Evolutionary conservation across 208 protist species (phyloP).

Genomic region (Crithidia brevicula): DNA sequence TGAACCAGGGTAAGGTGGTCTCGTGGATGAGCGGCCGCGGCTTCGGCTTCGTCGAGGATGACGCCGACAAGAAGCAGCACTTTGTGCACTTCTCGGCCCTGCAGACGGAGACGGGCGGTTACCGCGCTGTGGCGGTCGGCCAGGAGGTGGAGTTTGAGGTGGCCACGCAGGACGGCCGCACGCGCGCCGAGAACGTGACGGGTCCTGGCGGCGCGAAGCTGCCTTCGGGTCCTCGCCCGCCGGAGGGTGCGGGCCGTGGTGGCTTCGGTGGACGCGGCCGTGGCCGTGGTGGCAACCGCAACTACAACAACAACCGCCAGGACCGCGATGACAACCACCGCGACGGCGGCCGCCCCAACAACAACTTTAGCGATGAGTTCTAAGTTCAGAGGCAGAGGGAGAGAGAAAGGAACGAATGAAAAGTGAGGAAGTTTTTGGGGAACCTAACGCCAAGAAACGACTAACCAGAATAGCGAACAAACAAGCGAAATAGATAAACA

Average conservation of each 20-base stretch:
- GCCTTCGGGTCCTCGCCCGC: slow-evolving; percentile 77
- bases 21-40: slow-evolving; percentile 90
- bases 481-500: not conserved
- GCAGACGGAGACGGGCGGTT: slow-evolving; percentile 89
- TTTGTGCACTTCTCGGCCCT: slow-evolving; percentile 93
- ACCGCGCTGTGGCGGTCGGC: slow-evolving; percentile 79
- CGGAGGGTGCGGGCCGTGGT: slow-evolving; percentile 51
- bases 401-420: slow-evolving; percentile 15
- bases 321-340: slow-evolving; percentile 37
- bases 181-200: slow-evolving; percentile 90
- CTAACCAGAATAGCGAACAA: not conserved
- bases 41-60: slow-evolving; percentile 93
- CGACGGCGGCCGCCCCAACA: slow-evolving; percentile 46
- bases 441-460: not conserved
- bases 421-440: slow-evolving; percentile 20
- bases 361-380: slow-evolving; percentile 88
- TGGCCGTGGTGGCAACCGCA: slow-evolving; percentile 31
- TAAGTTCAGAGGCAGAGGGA: slow-evolving; percentile 32
- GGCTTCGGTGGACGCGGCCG: slow-evolving; percentile 51
- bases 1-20: slow-evolving; percentile 90
- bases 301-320: slow-evolving; percentile 52
- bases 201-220: slow-evolving; percentile 78
- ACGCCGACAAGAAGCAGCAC: slow-evolving; percentile 90
- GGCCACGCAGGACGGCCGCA: slow-evolving; percentile 83
- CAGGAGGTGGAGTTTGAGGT: slow-evolving; percentile 94